Evolutionary conservation across 208 protist genomes (phyloP).

Genomic region (Leishmania braziliensis): DNA sequence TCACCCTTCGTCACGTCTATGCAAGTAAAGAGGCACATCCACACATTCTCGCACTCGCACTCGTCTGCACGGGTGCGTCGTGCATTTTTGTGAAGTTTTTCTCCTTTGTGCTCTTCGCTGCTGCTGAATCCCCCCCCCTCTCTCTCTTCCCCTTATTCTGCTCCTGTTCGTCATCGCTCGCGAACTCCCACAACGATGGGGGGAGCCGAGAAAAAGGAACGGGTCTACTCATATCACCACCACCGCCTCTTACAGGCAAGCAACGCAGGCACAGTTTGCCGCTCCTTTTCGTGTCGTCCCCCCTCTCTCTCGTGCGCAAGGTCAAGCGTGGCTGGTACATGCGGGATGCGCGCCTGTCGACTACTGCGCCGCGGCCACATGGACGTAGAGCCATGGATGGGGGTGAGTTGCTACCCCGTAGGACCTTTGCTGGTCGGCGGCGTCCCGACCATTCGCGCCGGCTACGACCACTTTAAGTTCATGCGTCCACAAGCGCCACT

Average conservation of each 20-base stretch:
- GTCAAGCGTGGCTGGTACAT: background rate
- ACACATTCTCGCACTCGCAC: constrained; percentile 2
- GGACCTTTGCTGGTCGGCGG: constrained; percentile 59
- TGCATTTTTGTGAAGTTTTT: background rate
- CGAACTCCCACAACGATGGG: background rate
- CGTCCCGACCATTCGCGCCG: constrained; percentile 51
- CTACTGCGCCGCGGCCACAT: constrained; percentile 59
- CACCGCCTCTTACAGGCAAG: background rate
- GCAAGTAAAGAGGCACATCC: background rate
- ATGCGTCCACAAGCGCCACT: constrained; percentile 65
- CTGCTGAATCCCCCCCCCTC: background rate
- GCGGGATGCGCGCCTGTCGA: constrained; percentile 26
- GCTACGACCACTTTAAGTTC: constrained; percentile 74
- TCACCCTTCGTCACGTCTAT: background rate
- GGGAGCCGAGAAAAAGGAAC: background rate
- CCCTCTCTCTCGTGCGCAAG: background rate
- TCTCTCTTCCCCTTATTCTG: background rate
- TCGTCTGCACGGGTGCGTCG: background rate
- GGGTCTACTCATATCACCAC: background rate
- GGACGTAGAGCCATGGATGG: constrained; percentile 81
- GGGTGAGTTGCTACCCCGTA: constrained; percentile 74
- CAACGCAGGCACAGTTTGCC: no score
- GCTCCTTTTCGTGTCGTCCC: background rate
- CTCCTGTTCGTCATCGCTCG: background rate
- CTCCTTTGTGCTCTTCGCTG: background rate